phyloP scores from a whole-genome alignment of 306 rosid species.

The Calophaca sinica region DNA sequence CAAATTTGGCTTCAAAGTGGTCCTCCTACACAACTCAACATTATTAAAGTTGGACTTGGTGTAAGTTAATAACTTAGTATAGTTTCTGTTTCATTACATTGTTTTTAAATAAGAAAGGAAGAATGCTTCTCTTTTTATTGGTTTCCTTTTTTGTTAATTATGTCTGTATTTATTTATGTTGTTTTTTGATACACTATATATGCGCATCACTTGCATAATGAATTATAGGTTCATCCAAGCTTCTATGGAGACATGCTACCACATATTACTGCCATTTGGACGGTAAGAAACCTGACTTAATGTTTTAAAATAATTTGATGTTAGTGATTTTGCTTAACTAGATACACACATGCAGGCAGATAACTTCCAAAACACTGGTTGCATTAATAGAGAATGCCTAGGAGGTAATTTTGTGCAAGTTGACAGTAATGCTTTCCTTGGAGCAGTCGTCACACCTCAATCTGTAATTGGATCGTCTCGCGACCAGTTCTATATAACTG shows the following conservation, averaged over 20 bases:
- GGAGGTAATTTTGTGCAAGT: not conserved
- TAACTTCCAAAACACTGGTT: too few species aligned
- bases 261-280: conserved; percentile 9
- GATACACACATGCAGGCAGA: too few species aligned
- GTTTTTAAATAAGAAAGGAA: not conserved
- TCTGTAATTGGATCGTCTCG: too few species aligned
- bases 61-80: not conserved
- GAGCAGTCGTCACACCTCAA: too few species aligned
- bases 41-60: not conserved
- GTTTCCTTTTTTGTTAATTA: too few species aligned
- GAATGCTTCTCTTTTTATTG: too few species aligned
- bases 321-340: too few species aligned
- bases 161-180: too few species aligned
- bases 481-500: too few species aligned
- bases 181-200: not conserved
- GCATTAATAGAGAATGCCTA: too few species aligned
- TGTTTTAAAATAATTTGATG: too few species aligned
- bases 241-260: not conserved
- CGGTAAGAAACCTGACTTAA: not conserved
- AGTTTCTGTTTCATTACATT: not conserved
- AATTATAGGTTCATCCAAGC: not conserved
- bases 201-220: not conserved
- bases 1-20: not conserved
- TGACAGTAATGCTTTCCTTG: too few species aligned
- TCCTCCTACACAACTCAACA: not conserved